A percentile compares a stretch with the other conserved stretches of the same genome.
These are phyloP conservation scores for Vitis amurensis DNA, from an alignment of 164 flowering plant genomes.

Conservation along the genomic window DNA sequence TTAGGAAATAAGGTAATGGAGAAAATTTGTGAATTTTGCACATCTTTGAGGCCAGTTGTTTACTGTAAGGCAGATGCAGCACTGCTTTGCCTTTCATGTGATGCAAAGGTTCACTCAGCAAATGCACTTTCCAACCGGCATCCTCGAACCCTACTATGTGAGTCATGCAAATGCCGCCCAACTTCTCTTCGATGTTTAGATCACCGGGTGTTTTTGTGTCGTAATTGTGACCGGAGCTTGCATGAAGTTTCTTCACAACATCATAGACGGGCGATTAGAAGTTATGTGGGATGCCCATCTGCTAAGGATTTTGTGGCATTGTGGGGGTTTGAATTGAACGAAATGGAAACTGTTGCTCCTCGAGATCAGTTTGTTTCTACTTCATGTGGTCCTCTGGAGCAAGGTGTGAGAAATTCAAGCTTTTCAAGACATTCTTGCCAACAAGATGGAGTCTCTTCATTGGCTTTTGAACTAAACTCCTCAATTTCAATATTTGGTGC, in stretches of 20 bases:
- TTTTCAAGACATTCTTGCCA: conserved; percentile 9
- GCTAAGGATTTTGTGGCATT: conserved; percentile 64
- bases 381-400: conserved; percentile 17
- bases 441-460: conserved; percentile 13
- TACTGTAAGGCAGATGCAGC: conserved; percentile 79
- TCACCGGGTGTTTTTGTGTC: conserved; percentile 59
- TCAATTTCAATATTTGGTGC: conserved; percentile 11
- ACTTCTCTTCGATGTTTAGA: conserved; percentile 52
- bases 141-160: conserved; percentile 58
- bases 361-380: conserved; percentile 14
- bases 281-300: conserved; percentile 71
- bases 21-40: conserved; percentile 72
- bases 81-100: conserved; percentile 69
- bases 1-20: conserved; percentile 38
- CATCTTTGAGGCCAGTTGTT: conserved; percentile 45
- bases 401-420: conserved; percentile 9
- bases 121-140: conserved; percentile 66
- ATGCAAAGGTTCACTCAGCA: conserved; percentile 74
- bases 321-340: conserved; percentile 56
- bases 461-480: conserved; percentile 12
- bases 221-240: conserved; percentile 45
- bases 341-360: conserved; percentile 9
- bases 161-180: conserved; percentile 44
- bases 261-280: conserved; percentile 33
- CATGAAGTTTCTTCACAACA: conserved; percentile 43